Base-by-base conservation (phyloP, 176 grass and related monocot genomes). In the Eragrostis curvula region DNA sequence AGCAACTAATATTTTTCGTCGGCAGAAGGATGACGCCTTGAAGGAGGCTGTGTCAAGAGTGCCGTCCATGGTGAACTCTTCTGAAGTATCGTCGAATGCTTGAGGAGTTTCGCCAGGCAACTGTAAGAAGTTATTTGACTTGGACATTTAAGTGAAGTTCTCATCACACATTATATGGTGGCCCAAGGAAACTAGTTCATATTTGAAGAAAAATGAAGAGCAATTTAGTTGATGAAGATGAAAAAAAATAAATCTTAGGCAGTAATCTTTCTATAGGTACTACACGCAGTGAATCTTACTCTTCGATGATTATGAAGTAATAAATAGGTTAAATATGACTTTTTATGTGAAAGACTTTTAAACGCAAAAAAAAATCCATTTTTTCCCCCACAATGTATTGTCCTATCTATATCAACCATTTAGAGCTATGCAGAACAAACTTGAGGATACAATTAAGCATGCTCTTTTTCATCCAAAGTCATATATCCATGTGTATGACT, bases 71-170 rank as follows among this genome's bases (percentile, higher is more conserved):
- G 97, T 96, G 12, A 87, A 92, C 51, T 92, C 89, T 80, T 68
- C 90, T 75, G 85, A 91, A 73, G 93, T 93, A 62, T 90, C 93
- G 97, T 2, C 87, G 97, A 52, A 96, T 99, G 97, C 89, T 99
- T 51, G 93, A 92, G 75, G 87, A 94, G 81, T 93, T 91, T 69
- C 88, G 77, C n/a, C 77, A 83, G 74, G 97, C 97, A 68, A 92
- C 92, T 85, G 97, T 96, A 91, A 85, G 85, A 72, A 55, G 30
- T 66, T 71, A 23, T 45, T 83, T 32, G 55, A 51, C 56, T 79
- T 66, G 63, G 28, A 23, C 43, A 14, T 77, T 73, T 76, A 45
- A 80, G 10, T n/a, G 52, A 71, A 57, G 18, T 68, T 85, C 25
- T 53, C 25, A 68, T 80, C 44, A 53, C 44, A 67, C 49, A 7